Conservation (phyloP, 2,329 filamentous ascomycete species). For the Chaetomiaceae sp. region DNA sequence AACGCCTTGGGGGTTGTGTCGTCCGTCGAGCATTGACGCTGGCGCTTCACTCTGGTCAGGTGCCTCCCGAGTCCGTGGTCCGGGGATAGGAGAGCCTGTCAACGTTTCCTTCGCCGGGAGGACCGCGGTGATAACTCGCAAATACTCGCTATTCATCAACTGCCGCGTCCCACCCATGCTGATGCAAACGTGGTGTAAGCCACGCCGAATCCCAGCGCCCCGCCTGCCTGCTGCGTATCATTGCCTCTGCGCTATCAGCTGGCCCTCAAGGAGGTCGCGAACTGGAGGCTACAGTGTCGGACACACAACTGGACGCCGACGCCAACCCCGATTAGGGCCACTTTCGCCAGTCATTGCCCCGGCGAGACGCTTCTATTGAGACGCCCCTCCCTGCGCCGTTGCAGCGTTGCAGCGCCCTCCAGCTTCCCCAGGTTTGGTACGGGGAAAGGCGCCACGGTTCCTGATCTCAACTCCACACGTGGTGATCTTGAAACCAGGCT, state of each 20-base stretch:
- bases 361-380: not conserved
- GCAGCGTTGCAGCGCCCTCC: conserved; percentile 5
- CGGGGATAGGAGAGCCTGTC: not conserved
- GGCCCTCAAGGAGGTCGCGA: not conserved
- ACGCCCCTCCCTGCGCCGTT: not conserved
- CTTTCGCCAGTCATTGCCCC: not conserved
- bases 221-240: not conserved
- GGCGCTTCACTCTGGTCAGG: not conserved
- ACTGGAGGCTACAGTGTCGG: not conserved
- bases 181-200: conserved; percentile 15
- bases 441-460: not conserved
- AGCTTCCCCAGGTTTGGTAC: not conserved
- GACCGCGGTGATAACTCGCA: conserved; percentile 9
- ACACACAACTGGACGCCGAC: conserved; percentile 13
- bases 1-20: not conserved
- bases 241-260: not conserved
- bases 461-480: not conserved
- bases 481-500: not conserved
- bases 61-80: not conserved
- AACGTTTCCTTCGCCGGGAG: not conserved
- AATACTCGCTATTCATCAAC: conserved; percentile 1
- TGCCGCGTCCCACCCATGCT: conserved; percentile 12
- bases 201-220: not conserved
- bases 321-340: not conserved
- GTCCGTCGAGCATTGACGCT: not conserved